A percentile compares a stretch with the other conserved stretches of the same genome.
Evolutionary conservation across 306 rosid genomes (phyloP).

Genomic region (Senna siamea): DNA sequence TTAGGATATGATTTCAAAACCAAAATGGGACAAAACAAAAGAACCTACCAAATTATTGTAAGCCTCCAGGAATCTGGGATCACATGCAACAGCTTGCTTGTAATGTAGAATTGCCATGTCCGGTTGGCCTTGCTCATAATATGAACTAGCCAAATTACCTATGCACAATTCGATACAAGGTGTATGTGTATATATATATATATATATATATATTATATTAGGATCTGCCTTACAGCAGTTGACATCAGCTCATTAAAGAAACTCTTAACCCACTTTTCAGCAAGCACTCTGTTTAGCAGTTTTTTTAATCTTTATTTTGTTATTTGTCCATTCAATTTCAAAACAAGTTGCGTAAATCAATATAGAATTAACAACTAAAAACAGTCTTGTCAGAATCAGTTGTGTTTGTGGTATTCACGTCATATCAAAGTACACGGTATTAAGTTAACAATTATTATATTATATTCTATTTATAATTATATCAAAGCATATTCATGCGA

Average conservation of each 20-base stretch:
- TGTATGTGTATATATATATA: background rate
- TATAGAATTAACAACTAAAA: too few species aligned
- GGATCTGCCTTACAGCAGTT: background rate
- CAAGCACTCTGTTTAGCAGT: background rate
- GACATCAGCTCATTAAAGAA: background rate
- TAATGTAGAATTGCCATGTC: conserved; percentile 93
- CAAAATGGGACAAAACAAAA: background rate
- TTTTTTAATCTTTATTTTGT: background rate
- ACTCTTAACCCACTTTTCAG: background rate
- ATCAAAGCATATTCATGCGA: background rate
- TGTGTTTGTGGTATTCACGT: too few species aligned
- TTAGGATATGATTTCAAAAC: background rate
- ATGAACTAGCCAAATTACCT: conserved; percentile 90
- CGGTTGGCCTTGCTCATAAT: conserved; percentile 90
- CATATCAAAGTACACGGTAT: too few species aligned
- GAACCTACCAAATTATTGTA: conserved; percentile 90
- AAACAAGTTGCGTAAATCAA: background rate
- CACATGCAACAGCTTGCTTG: conserved; percentile 87
- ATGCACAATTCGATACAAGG: conserved; percentile 35
- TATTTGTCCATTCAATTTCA: background rate
- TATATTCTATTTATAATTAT: background rate
- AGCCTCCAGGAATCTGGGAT: conserved; percentile 94
- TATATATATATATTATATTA: too few species aligned
- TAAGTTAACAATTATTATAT: background rate
- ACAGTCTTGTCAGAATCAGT: too few species aligned